Percentiles rank a stretch among this genome's conserved stretches.
Evolutionary conservation across 345 rosid species (phyloP).

Genomic region (Turnera subulata): DNA sequence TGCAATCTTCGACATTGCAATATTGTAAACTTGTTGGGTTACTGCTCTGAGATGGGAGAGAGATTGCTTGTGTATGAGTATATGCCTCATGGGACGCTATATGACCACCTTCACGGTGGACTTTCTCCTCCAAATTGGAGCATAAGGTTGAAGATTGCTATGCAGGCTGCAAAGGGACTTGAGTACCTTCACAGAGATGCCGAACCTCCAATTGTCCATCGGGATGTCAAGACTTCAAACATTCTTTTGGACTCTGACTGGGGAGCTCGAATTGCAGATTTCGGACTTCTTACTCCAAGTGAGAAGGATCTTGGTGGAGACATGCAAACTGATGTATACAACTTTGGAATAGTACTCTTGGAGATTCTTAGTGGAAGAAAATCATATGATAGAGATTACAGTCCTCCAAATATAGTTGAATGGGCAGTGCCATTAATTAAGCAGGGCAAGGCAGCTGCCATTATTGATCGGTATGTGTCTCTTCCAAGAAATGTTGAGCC

Average conservation of each 20-base stretch:
- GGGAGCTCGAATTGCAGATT: constrained; percentile 84
- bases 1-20: constrained; percentile 71
- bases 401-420: constrained; percentile 55
- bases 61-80: constrained; percentile 82
- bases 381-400: constrained; percentile 57
- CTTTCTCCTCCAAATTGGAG: constrained; percentile 70
- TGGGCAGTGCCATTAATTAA: constrained; percentile 73
- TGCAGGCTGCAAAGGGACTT: constrained; percentile 81
- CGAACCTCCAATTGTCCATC: constrained; percentile 58
- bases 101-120: constrained; percentile 77
- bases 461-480: constrained; percentile 52
- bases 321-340: constrained; percentile 54
- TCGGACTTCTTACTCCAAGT: constrained; percentile 60
- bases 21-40: constrained; percentile 82
- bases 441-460: constrained; percentile 60
- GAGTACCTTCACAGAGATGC: constrained; percentile 81
- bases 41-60: constrained; percentile 86
- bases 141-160: constrained; percentile 54
- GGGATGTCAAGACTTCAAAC: constrained; percentile 67
- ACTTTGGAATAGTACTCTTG: constrained; percentile 63
- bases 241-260: constrained; percentile 80
- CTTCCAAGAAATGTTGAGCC: constrained; percentile 86
- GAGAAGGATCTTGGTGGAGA: constrained; percentile 50
- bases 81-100: constrained; percentile 88
- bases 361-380: constrained; percentile 92